phyloP scores from a whole-genome alignment of 2,329 filamentous ascomycete species.

The Fonsecaea pedrosoi region DNA sequence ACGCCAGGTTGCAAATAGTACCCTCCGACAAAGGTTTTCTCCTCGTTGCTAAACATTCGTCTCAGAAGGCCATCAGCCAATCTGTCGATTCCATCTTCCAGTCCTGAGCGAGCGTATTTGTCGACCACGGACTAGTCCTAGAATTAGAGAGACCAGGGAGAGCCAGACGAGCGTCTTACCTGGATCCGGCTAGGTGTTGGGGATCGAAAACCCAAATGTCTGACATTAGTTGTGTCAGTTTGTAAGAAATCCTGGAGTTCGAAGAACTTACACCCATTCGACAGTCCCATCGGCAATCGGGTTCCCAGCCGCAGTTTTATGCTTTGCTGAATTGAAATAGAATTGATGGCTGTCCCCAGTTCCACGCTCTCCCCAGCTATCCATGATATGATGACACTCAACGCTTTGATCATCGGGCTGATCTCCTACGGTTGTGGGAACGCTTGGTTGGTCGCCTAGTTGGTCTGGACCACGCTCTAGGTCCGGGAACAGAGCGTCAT shows the following conservation, averaged over 20 bases:
- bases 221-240: neutral
- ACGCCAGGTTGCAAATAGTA: neutral
- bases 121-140: neutral
- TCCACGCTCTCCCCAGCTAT: neutral
- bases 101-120: neutral
- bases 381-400: neutral
- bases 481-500: neutral
- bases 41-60: neutral
- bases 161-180: neutral
- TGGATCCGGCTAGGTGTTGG: neutral
- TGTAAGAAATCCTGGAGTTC: neutral
- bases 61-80: neutral
- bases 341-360: conserved; percentile 3
- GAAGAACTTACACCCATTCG: neutral
- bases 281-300: neutral
- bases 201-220: neutral
- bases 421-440: neutral
- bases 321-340: conserved; percentile 1
- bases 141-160: neutral
- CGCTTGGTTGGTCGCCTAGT: neutral
- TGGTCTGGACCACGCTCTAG: neutral
- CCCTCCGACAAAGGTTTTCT: neutral
- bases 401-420: neutral
- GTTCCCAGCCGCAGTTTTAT: neutral
- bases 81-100: neutral